These are phyloP conservation scores for Gryganskiella cystojenkinii DNA, from an alignment of 192 early-diverging fungal species.

Conservation along the genomic window DNA sequence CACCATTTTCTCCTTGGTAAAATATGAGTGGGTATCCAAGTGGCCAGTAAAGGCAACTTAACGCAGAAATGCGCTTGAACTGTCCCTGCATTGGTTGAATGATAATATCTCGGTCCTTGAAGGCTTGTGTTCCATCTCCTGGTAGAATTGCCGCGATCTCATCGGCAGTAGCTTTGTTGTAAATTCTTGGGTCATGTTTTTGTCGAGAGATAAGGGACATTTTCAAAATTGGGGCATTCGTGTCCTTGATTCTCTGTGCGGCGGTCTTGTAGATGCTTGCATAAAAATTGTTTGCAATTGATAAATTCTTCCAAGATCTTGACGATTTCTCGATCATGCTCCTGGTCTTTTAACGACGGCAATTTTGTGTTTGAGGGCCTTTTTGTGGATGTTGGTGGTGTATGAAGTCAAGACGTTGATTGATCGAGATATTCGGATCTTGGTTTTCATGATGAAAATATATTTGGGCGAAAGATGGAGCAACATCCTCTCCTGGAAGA, in stretches of 20 bases:
- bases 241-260: too few relatives aligned
- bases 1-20: not conserved
- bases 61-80: not conserved
- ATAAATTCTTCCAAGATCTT: too few relatives aligned
- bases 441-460: not conserved
- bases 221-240: too few relatives aligned
- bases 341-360: too few relatives aligned
- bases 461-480: not conserved
- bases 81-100: not conserved
- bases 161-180: slow-evolving; percentile 1
- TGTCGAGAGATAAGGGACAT: too few relatives aligned
- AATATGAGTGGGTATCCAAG: not conserved
- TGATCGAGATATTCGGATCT: too few relatives aligned
- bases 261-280: too few relatives aligned
- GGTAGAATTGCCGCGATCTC: slow-evolving; percentile 7
- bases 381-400: too few relatives aligned
- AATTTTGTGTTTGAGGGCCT: too few relatives aligned
- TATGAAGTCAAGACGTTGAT: too few relatives aligned
- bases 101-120: not conserved
- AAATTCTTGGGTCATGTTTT: not conserved
- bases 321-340: too few relatives aligned
- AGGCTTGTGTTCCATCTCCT: not conserved
- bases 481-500: not conserved
- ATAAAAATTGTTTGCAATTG: too few relatives aligned
- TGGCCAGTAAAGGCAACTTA: not conserved